These are phyloP conservation scores for Ustilago hordei DNA, from an alignment of 1,284 basidiomycete genomes.

Conservation along the genomic window DNA sequence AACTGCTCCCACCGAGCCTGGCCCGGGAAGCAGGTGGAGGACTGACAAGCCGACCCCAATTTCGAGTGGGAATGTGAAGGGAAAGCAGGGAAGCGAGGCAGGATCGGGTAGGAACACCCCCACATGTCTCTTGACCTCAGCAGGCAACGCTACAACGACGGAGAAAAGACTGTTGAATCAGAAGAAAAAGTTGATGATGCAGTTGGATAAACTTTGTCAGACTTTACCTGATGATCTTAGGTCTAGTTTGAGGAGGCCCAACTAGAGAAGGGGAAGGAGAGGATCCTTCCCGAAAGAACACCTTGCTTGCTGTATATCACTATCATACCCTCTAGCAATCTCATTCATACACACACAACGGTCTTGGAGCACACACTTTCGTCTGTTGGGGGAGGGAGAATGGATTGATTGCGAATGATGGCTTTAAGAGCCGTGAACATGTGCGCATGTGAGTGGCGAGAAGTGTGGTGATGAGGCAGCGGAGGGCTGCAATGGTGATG, in stretches of 20 bases:
- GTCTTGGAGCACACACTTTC: background rate
- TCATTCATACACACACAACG: background rate
- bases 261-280: background rate
- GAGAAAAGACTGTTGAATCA: slow-evolving; percentile 48
- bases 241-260: slow-evolving; percentile 27
- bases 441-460: no score
- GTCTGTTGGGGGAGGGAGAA: background rate
- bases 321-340: slow-evolving; percentile 1
- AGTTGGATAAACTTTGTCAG: slow-evolving; percentile 50
- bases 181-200: slow-evolving; percentile 37
- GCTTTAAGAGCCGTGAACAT: no score
- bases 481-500: background rate
- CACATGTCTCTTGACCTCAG: slow-evolving; percentile 18
- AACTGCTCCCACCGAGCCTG: slow-evolving; percentile 41
- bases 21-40: slow-evolving; percentile 58
- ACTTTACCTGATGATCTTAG: slow-evolving; percentile 58
- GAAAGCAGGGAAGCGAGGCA: background rate
- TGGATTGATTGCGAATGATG: background rate
- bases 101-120: slow-evolving; percentile 28
- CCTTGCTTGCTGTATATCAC: background rate
- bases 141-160: slow-evolving; percentile 19
- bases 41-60: slow-evolving; percentile 21
- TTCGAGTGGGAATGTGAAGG: background rate
- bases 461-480: background rate
- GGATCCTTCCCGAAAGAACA: background rate